Percentiles rank a stretch among this genome's conserved stretches.
These are phyloP conservation scores for Pseudocercospora pini-densiflorae DNA, from an alignment of 2,329 filamentous ascomycete species.

Conservation along the genomic window DNA sequence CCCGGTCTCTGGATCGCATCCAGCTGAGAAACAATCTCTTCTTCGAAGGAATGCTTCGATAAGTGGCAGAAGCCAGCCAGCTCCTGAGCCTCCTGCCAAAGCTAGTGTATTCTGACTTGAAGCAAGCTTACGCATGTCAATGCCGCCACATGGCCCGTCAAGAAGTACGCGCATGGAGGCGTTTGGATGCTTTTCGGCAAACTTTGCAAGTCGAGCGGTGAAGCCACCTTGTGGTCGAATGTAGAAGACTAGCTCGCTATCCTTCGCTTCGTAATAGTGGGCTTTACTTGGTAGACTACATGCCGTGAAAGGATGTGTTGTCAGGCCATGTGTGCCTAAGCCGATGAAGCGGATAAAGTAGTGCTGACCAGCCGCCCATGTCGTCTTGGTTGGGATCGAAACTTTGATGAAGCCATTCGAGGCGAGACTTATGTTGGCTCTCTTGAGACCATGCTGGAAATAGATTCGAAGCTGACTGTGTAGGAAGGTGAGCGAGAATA, in stretches of 20 bases:
- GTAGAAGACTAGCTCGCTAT: conserved; percentile 57
- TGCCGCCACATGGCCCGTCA: conserved; percentile 64
- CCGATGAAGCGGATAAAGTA: conserved; percentile 59
- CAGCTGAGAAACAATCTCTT: conserved; percentile 21
- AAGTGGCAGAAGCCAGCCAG: conserved; percentile 57
- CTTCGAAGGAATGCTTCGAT: conserved; percentile 46
- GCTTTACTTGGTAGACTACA: conserved; percentile 51
- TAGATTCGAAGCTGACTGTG: conserved; percentile 54
- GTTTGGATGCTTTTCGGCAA: conserved; percentile 39
- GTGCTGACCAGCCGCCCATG: conserved; percentile 60
- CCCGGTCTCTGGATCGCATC: conserved; percentile 17
- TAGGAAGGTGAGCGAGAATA: conserved; percentile 56
- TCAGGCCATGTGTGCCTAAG: conserved; percentile 50
- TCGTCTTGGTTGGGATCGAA: conserved; percentile 48
- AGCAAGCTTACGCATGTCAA: conserved; percentile 44
- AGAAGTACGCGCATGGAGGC: conserved; percentile 53
- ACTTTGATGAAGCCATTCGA: conserved; percentile 50
- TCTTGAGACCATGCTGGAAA: conserved; percentile 56
- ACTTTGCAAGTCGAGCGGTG: conserved; percentile 52
- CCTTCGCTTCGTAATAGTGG: conserved; percentile 21
- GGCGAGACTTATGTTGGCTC: conserved; percentile 48
- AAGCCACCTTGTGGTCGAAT: conserved; percentile 56
- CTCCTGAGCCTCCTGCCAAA: conserved; percentile 62
- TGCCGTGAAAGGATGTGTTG: conserved; percentile 61
- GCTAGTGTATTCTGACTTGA: conserved; percentile 53